These are phyloP conservation scores for Sordariomycetes sp. DNA, from an alignment of 2,329 filamentous ascomycete genomes.

Conservation along the genomic window DNA sequence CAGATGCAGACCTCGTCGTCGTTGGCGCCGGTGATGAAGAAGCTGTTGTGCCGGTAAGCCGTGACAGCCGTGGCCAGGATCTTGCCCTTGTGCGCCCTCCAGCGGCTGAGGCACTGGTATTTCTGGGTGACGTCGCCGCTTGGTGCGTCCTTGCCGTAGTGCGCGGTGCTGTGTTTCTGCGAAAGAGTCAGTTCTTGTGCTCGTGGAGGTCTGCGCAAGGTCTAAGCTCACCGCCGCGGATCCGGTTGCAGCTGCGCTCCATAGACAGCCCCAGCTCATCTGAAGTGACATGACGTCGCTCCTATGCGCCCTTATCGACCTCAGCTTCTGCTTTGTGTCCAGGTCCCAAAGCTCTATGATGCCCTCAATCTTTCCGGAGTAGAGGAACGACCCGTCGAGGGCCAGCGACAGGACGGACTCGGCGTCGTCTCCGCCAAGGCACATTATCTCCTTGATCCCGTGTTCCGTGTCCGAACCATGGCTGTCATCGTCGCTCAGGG, in stretches of 20 bases:
- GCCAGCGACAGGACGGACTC: slow-evolving; percentile 66
- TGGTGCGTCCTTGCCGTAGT: slow-evolving; percentile 42
- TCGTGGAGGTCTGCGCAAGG: not conserved
- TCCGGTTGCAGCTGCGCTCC: slow-evolving; percentile 86
- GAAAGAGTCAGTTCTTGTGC: not conserved
- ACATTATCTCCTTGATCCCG: slow-evolving; percentile 47
- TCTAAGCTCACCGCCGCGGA: slow-evolving; percentile 57
- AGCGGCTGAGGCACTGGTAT: slow-evolving; percentile 67
- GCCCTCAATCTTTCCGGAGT: slow-evolving; percentile 78
- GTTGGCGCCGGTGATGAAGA: slow-evolving; percentile 92
- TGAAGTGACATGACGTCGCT: slow-evolving; percentile 80
- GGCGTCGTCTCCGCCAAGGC: slow-evolving; percentile 48
- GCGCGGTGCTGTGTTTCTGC: slow-evolving; percentile 56
- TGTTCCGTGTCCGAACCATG: slow-evolving; percentile 7
- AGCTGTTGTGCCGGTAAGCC: slow-evolving; percentile 57
- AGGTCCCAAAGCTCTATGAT: slow-evolving; percentile 95
- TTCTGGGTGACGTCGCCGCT: slow-evolving; percentile 57
- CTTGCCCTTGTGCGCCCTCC: slow-evolving; percentile 78
- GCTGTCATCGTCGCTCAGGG: slow-evolving; percentile 2
- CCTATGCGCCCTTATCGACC: slow-evolving; percentile 71
- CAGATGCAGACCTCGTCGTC: slow-evolving; percentile 84
- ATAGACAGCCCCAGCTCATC: slow-evolving; percentile 75
- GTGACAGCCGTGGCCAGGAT: slow-evolving; percentile 76
- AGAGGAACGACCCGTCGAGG: slow-evolving; percentile 84
- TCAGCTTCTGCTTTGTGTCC: slow-evolving; percentile 81